Evolutionary conservation across 2,329 filamentous ascomycete species (phyloP), one percentile per base, ranked within the genome.

Genomic region (Geosmithia flava): DNA sequence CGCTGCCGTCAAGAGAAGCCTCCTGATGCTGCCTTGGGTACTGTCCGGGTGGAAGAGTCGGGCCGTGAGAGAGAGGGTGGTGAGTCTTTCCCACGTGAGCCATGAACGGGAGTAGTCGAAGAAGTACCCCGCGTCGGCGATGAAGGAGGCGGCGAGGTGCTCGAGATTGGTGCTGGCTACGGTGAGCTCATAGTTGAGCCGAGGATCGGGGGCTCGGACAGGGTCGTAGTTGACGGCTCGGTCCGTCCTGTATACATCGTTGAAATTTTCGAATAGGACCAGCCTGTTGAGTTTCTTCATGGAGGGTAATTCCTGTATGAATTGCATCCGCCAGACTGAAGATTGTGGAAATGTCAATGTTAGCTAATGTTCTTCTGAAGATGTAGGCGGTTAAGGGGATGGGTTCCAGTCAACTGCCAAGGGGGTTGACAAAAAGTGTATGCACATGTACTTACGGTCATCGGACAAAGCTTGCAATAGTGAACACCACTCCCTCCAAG

Each of bases 401-500:
- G 17, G 6, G n/a, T 7, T 7, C 17, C 17, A 41, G 6, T 41
- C 15, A 16, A 6, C 15, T 7, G 39, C 39, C 39, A 41, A 7
- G 17, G n/a, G 39, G 39, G 39, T 16, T 8, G 39, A 41, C 7
- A 41, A 16, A 6, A 7, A 41, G 39, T 16, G n/a, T n/a, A 41
- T n/a, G 39, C 17, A 41, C 15, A 16, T 15, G 47, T 43, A 16
- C 57, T 61, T 52, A 55, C 61, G 20, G 55, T 51, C 16, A 54
- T 65, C 63, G 8, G 59, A 2, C 47, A 47, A 23, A 0, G 7
- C 47, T 61, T 46, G 8, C 55, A 48, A 13, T 0, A 37, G 48
- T 3, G 10, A n/a, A n/a, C n/a, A n/a, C 55, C 53, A 62, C 52
- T 65, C 60, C 51, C 59, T 62, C 63, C 65, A 67, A 46, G 62